Base-by-base conservation (phyloP, 164 flowering plant genomes). In the Sedum album region DNA sequence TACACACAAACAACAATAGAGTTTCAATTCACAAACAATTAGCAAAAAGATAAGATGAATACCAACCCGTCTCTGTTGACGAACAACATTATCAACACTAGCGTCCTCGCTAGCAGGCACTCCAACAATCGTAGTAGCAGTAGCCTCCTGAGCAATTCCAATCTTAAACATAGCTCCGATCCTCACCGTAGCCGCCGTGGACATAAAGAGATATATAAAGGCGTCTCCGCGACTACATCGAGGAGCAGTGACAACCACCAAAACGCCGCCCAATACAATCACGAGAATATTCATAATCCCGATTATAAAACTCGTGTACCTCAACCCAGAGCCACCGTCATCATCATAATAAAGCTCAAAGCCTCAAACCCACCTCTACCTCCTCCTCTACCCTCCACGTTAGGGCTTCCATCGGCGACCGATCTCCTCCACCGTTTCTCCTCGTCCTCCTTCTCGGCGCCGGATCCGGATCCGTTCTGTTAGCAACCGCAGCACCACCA, bases 131-230 rank as follows among this genome's bases (percentile, higher is more conserved):
- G 75, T 72, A 18, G 35, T 72, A 6, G 96, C 93, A 0, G 84
- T 80, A 4, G 85, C 84, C 65, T 79, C 77, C 70, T 88, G 96
- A 0, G 86, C 86, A n/a, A 84, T 71, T 7, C 76, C 96, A 41
- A 74, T 75, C 13, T 79, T 78, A 10, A 83, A 60, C 81, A 81
- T 89, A 33, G 81, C 75, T 38, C 65, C 57, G 65, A 85, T 74
- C 69, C n/a, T n/a, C n/a, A n/a, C n/a, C n/a, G n/a, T n/a, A n/a
- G n/a, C n/a, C n/a, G n/a, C n/a, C n/a, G n/a, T n/a, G n/a, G n/a
- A n/a, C n/a, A n/a, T n/a, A n/a, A n/a, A n/a, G 6, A 46, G 46
- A 10, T 82, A 62, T 0, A 84, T 81, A 18, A 81, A 44, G 15
- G 2, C 6, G 14, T 71, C 25, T 2, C 70, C 68, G 10, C 23